Base-by-base conservation (phyloP, 805 yeast species). In the Metschnikowia corniflorae region DNA sequence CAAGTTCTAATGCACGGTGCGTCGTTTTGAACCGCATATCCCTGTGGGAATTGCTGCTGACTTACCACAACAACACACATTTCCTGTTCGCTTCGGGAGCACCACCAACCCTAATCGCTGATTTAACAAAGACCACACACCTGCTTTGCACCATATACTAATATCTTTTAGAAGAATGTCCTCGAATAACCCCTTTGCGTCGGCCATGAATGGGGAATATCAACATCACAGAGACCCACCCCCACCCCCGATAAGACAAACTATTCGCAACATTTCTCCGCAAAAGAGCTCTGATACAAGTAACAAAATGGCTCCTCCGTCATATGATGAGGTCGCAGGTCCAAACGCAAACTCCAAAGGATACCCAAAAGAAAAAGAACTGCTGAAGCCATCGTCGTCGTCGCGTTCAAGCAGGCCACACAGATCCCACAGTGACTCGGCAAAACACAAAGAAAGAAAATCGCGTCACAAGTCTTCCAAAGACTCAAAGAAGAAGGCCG, bases 241-340 rank as follows among this genome's bases (percentile, higher is more conserved):
- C 8, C 63, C 63, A 4, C 56, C 50, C 6, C 65, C 65, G 31
- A 10, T 26, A n/a, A n/a, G n/a, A n/a, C n/a, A n/a, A n/a, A n/a
- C n/a, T n/a, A n/a, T n/a, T n/a, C n/a, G n/a, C n/a, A n/a, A n/a
- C n/a, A n/a, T n/a, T n/a, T n/a, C n/a, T n/a, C n/a, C n/a, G n/a
- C n/a, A n/a, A n/a, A n/a, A n/a, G n/a, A n/a, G n/a, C n/a, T n/a
- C n/a, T n/a, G n/a, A n/a, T n/a, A n/a, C n/a, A n/a, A n/a, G n/a
- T n/a, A 22, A 8, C 5, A 25, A 31, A 70, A 33, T 34, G 9
- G 42, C 57, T 3, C 86, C 86, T 5, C 87, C 88, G 6, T 68
- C 86, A 0, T 81, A 82, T 51, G 85, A 80, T 46, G 88, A 81
- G 47, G 82, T 72, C 15, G 79, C 86, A 2, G 78, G 78, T n/a